These are phyloP conservation scores for Waltergamsia citrina DNA, from an alignment of 2,329 filamentous ascomycete species.

Conservation along the genomic window DNA sequence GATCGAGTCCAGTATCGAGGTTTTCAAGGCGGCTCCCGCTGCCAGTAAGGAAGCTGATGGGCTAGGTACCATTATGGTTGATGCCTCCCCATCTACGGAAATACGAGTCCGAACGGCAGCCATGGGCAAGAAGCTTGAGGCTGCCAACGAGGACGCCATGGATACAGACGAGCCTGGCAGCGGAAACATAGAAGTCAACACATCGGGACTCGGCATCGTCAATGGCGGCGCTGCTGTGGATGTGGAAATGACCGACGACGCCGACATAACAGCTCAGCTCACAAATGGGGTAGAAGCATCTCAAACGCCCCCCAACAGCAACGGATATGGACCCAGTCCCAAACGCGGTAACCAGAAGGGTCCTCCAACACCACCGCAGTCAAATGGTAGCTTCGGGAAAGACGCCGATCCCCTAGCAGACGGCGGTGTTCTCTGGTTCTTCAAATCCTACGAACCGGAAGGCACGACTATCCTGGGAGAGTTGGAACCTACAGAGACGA, in stretches of 20 bases:
- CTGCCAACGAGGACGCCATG: slow-evolving; percentile 18
- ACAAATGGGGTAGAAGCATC: slow-evolving; percentile 15
- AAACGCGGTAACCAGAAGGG: slow-evolving; percentile 19
- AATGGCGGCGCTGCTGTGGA: slow-evolving; percentile 8
- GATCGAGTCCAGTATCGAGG: slow-evolving; percentile 57
- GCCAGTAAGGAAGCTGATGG: slow-evolving; percentile 25
- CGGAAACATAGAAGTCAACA: slow-evolving; percentile 36
- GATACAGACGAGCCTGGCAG: slow-evolving; percentile 24
- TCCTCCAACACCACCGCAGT: slow-evolving; percentile 60
- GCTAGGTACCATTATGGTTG: slow-evolving; percentile 42
- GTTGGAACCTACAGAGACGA: slow-evolving; percentile 38
- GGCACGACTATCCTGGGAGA: slow-evolving; percentile 76
- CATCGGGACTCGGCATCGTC: slow-evolving; percentile 22
- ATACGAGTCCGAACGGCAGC: slow-evolving; percentile 28
- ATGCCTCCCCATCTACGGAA: slow-evolving; percentile 33
- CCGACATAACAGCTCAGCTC: slow-evolving; percentile 7
- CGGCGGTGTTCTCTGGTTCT: slow-evolving; percentile 83
- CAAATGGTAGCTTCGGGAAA: slow-evolving; percentile 45
- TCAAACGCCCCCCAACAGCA: slow-evolving; percentile 38
- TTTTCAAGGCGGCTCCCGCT: slow-evolving; percentile 24
- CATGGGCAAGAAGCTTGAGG: slow-evolving; percentile 13
- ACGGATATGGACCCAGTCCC: slow-evolving; percentile 26
- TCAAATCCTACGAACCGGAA: slow-evolving; percentile 66
- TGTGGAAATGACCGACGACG: slow-evolving; percentile 11
- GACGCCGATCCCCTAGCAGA: slow-evolving; percentile 50